phyloP scores from a whole-genome alignment of 1,284 basidiomycete species.

The Chalciporus sp. region DNA sequence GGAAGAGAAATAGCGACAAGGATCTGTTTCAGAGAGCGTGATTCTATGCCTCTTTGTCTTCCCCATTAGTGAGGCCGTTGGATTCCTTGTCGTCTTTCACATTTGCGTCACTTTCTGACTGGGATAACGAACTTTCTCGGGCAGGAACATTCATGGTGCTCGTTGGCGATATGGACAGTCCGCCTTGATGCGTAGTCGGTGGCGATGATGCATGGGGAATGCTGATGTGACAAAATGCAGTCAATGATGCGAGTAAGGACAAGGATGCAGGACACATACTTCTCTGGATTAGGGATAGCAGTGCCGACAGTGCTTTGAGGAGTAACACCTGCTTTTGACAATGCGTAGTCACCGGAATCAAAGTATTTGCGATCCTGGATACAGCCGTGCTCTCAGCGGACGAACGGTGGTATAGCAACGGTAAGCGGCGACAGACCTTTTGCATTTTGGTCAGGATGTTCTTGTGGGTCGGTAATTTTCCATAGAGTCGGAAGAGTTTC shows the following conservation, averaged over 20 bases:
- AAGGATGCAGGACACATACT: conserved; percentile 53
- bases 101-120: conserved; percentile 23
- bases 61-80: conserved; percentile 28
- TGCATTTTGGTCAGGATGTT: conserved; percentile 93
- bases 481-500: conserved; percentile 93
- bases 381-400: conserved; percentile 10
- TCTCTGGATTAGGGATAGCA: conserved; percentile 93
- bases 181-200: conserved; percentile 48
- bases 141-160: conserved; percentile 62
- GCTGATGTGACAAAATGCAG: conserved; percentile 39
- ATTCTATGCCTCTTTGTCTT: conserved; percentile 38
- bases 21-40: conserved; percentile 32
- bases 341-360: conserved; percentile 95
- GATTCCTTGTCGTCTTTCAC: conserved; percentile 23
- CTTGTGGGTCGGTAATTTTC: conserved; percentile 92
- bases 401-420: conserved; percentile 10
- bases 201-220: conserved; percentile 77
- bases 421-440: conserved; percentile 57
- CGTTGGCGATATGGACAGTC: conserved; percentile 71
- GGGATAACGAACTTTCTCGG: conserved; percentile 64
- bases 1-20: conserved; percentile 3
- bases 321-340: conserved; percentile 92
- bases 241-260: neutral
- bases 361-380: conserved; percentile 94
- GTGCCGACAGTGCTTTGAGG: conserved; percentile 89